These are phyloP conservation scores for Euphorbia tirucalli DNA, from an alignment of 345 rosid species.

Conservation along the genomic window DNA sequence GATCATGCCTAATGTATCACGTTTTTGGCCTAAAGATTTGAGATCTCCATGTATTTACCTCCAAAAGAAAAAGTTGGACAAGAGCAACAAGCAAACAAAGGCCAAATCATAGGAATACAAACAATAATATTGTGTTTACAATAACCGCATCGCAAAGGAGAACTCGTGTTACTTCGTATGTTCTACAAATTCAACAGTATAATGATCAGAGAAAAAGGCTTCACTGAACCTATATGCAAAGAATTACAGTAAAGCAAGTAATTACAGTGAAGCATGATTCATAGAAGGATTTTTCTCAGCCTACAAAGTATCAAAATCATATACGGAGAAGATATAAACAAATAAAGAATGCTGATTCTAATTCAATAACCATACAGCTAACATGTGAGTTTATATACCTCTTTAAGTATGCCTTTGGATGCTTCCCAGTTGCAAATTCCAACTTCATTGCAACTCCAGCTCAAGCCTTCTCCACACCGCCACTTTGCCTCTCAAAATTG, in stretches of 20 bases:
- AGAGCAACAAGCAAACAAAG: no score
- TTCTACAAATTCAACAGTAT: background rate
- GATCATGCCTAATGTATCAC: no score
- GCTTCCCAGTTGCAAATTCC: slow-evolving; percentile 9
- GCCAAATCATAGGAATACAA: no score
- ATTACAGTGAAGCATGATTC: slow-evolving; percentile 16
- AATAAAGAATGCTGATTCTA: slow-evolving; percentile 33
- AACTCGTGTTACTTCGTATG: slow-evolving; percentile 8
- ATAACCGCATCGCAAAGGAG: no score
- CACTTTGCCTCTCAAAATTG: background rate
- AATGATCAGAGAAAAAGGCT: background rate
- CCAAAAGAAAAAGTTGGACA: no score
- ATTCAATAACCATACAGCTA: slow-evolving; percentile 8
- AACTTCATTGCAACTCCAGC: no score
- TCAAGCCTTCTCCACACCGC: no score
- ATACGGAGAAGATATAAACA: slow-evolving; percentile 17
- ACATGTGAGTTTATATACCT: slow-evolving; percentile 5
- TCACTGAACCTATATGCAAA: background rate
- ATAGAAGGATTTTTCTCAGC: slow-evolving; percentile 9
- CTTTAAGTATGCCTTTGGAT: no score
- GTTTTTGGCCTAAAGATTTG: no score
- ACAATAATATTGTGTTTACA: background rate
- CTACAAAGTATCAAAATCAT: slow-evolving; percentile 10
- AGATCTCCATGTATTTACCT: no score
- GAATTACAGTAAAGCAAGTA: no score